A percentile compares a stretch with the other conserved stretches of the same genome.
Evolutionary conservation across 2,329 filamentous ascomycete species (phyloP).

Genomic region (Diaporthe vexans): DNA sequence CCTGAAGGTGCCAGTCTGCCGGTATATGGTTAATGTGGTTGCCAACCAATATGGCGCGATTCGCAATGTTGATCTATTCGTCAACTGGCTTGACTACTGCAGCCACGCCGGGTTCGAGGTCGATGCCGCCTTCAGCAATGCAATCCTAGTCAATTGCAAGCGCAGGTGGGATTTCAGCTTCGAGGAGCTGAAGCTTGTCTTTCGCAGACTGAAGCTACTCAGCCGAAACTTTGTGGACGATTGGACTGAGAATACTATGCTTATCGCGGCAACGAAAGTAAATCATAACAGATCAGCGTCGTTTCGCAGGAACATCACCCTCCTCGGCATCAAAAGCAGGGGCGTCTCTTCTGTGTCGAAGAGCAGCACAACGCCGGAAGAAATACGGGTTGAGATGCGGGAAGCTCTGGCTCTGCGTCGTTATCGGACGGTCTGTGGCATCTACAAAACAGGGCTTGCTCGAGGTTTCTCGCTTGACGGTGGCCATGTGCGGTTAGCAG

Average conservation of each 20-base stretch:
- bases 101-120: constrained; percentile 52
- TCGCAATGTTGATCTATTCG: constrained; percentile 55
- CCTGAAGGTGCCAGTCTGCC: constrained; percentile 53
- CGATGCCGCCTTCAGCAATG: constrained; percentile 55
- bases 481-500: constrained; percentile 62
- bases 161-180: constrained; percentile 56
- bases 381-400: constrained; percentile 38
- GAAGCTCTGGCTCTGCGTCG: constrained; percentile 34
- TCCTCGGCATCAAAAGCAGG: constrained; percentile 26
- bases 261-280: constrained; percentile 29
- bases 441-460: constrained; percentile 55
- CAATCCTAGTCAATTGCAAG: constrained; percentile 55
- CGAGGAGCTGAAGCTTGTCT: constrained; percentile 52
- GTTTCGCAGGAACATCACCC: constrained; percentile 30
- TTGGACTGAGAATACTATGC: constrained; percentile 52
- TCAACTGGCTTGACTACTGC: constrained; percentile 59
- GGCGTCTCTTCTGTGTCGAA: constrained; percentile 12
- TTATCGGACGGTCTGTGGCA: constrained; percentile 38
- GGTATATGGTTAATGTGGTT: constrained; percentile 57
- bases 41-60: constrained; percentile 58
- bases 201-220: constrained; percentile 51
- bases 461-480: constrained; percentile 54
- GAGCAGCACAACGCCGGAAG: not conserved
- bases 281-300: constrained; percentile 17
- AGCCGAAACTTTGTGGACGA: constrained; percentile 52